Evolutionary conservation across 2,329 filamentous ascomycete genomes (phyloP), one percentile per base, ranked within the genome.

Genomic region (Fusarium avenaceum): DNA sequence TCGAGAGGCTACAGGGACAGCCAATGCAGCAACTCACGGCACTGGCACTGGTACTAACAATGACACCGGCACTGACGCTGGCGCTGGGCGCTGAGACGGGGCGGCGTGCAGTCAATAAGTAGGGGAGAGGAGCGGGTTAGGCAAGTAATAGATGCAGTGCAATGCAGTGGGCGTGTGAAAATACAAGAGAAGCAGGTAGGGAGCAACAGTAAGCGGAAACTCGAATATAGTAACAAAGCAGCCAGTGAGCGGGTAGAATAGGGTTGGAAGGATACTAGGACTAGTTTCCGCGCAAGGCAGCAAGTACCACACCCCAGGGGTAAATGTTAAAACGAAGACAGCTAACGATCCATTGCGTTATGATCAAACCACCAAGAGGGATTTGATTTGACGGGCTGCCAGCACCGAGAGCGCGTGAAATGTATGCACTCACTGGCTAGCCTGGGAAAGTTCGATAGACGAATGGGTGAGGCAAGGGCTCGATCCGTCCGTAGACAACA

Each of bases 1-100:
- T 74, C 67, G 72, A 74, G 72, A 74, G 70, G 68, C 72, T 72
- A 61, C 46, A 33, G 59, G 40, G 52, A 58, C 64, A 59, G 44
- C 48, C 61, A 47, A 65, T 71, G 61, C 60, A 73, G 72, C 61
- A 70, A 42, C 68, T 72, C 62, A 49, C 66, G 66, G 66, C 72
- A 74, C 67, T 68, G 63, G 48, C 48, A 57, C 50, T 57, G 28
- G 40, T 49, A 55, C 40, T 55, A 22, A 8, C 24, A 55, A 44
- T 39, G 11, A 45, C 46, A 53, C 55, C 33, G 57, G 42, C 47
- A 47, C 51, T 50, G 61, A 33, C 40, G 30, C 45, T 46, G 51
- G 39, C 33, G 19, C 60, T 50, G 35, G 26, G 60, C 35, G 52
- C 62, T 65, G 61, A 50, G 24, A 59, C 52, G 43, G 46, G 63